Conservation (phyloP, 2,329 filamentous ascomycete genomes). For the Neoarthrinium moseri region DNA sequence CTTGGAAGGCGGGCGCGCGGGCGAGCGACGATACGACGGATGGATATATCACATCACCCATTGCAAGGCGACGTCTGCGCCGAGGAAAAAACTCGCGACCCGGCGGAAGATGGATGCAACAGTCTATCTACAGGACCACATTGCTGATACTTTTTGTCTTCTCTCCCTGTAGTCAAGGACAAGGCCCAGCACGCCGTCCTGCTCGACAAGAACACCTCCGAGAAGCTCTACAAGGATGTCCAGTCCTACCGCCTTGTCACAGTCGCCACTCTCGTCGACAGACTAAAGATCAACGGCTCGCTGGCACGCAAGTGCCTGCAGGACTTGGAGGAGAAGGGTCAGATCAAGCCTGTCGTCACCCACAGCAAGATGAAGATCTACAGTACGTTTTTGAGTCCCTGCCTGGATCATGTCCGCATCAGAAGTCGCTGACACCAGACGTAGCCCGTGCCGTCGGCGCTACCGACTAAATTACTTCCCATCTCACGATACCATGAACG, state of each 20-base stretch:
- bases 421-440: conserved; percentile 8
- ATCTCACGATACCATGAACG: conserved; percentile 32
- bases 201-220: conserved; percentile 95
- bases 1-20: too few relatives aligned
- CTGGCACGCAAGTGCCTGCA: conserved; percentile 84
- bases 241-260: conserved; percentile 99
- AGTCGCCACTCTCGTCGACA: conserved; percentile 96
- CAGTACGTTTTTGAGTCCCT: conserved; percentile 55
- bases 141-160: background rate
- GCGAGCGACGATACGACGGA: too few relatives aligned
- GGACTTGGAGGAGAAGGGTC: conserved; percentile 96
- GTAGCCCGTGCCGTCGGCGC: conserved; percentile 32
- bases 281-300: conserved; percentile 99
- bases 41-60: too few relatives aligned
- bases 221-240: conserved; percentile 99
- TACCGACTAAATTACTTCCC: conserved; percentile 27
- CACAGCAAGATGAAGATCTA: conserved; percentile 99
- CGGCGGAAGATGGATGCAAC: too few relatives aligned
- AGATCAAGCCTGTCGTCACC: conserved; percentile 95
- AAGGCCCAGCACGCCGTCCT: conserved; percentile 99
- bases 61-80: too few relatives aligned
- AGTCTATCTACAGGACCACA: background rate
- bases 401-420: background rate
- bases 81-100: too few relatives aligned
- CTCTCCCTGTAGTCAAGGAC: conserved; percentile 76